A percentile compares a stretch with the other conserved stretches of the same genome.
These are phyloP conservation scores for Smallanthus sonchifolius DNA, from an alignment of 129 eudicot species.

Conservation along the genomic window DNA sequence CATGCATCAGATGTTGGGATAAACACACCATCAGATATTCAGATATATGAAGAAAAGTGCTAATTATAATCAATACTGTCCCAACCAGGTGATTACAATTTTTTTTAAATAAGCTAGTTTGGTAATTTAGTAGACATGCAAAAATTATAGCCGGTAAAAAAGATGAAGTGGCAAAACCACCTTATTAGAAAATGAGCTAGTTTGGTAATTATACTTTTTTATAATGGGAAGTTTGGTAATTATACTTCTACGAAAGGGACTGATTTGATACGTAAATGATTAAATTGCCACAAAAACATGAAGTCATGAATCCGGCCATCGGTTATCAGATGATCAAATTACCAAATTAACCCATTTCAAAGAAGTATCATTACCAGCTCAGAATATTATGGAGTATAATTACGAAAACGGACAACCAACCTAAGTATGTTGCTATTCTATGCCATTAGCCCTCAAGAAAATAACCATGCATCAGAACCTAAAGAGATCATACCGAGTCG, in stretches of 20 bases:
- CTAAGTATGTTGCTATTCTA: neutral
- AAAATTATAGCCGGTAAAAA: too few relatives aligned
- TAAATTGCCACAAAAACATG: neutral
- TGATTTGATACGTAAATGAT: neutral
- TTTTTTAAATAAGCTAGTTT: neutral
- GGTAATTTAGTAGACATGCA: neutral
- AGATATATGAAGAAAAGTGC: neutral
- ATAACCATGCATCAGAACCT: neutral
- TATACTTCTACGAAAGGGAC: neutral
- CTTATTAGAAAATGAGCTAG: neutral
- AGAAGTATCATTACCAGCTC: neutral
- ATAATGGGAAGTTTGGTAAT: neutral
- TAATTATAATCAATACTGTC: neutral
- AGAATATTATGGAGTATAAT: neutral
- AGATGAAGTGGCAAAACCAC: too few relatives aligned
- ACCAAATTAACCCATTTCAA: neutral
- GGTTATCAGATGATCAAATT: neutral
- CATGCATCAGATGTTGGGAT: neutral
- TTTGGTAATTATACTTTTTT: neutral
- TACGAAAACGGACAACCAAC: neutral
- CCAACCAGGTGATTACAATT: neutral
- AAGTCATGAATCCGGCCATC: neutral
- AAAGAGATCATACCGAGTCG: conserved; percentile 40
- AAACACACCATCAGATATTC: neutral
- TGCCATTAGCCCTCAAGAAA: neutral